phyloP scores from a whole-genome alignment of 257 asterid genomes.

The Solanum tarijense region DNA sequence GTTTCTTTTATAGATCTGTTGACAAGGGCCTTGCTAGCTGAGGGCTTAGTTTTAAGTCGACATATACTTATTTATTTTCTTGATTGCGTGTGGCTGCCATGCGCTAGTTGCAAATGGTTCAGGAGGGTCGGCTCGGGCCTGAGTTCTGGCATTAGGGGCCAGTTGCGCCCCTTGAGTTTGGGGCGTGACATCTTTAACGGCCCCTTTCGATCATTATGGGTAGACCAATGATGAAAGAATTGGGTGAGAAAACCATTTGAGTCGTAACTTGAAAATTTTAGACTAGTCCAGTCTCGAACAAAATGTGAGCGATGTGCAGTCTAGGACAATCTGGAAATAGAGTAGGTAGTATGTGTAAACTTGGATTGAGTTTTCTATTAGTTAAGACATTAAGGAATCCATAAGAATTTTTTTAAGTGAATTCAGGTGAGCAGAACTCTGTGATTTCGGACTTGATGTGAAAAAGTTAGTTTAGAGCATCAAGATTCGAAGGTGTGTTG shows the following conservation, averaged over 20 bases:
- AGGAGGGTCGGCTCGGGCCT: too few species aligned
- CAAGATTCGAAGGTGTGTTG: neutral
- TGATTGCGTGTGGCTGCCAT: too few species aligned
- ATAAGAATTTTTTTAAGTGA: too few species aligned
- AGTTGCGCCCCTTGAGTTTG: too few species aligned
- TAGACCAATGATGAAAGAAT: neutral
- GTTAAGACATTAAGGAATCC: neutral
- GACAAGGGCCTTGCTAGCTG: too few species aligned
- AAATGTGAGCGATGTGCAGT: neutral
- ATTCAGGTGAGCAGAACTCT: neutral
- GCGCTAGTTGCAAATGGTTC: too few species aligned
- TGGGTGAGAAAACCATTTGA: neutral
- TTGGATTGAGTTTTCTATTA: neutral
- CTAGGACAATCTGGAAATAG: neutral
- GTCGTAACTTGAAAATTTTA: neutral
- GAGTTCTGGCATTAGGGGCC: too few species aligned
- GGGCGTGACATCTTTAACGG: too few species aligned
- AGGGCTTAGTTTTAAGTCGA: too few species aligned
- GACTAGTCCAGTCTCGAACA: accelerated
- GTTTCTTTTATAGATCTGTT: too few species aligned
- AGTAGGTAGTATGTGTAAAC: neutral
- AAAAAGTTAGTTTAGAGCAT: too few species aligned
- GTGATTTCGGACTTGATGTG: neutral
- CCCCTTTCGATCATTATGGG: neutral
- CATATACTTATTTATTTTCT: too few species aligned